Conservation (phyloP, 331 rosid species). For the Malus hybrid region DNA sequence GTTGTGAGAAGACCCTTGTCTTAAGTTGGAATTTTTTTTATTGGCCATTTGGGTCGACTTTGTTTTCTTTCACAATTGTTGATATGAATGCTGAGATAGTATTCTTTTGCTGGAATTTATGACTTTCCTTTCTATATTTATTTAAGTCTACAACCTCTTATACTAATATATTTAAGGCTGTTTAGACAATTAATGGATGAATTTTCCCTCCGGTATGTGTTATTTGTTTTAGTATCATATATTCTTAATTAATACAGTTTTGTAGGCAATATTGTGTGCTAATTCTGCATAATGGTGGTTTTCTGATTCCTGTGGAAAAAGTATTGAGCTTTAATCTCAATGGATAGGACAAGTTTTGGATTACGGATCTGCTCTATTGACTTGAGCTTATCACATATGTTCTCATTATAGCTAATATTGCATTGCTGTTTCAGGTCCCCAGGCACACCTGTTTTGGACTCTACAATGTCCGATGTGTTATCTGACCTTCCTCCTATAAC, state of each 20-base stretch:
- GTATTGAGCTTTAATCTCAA: not conserved
- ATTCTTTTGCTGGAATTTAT: not conserved
- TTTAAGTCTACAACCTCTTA: not conserved
- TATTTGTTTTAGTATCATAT: not conserved
- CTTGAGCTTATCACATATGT: not conserved
- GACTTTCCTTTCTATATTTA: not conserved
- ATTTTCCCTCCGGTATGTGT: not conserved
- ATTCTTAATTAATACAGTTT: not conserved
- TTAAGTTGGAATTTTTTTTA: not conserved
- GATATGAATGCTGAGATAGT: not conserved
- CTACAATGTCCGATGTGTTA: constrained; percentile 27
- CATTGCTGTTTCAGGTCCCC: constrained; percentile 37
- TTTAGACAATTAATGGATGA: not conserved
- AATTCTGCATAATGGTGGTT: not conserved
- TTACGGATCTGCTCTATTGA: not conserved
- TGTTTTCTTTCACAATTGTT: not conserved
- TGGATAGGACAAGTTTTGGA: not conserved
- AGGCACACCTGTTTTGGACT: constrained; percentile 29
- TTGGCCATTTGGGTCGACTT: not conserved
- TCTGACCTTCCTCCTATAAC: constrained; percentile 33
- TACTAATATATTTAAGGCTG: not conserved
- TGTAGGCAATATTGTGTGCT: not conserved
- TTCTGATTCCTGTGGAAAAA: not conserved
- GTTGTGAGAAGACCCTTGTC: constrained; percentile 6
- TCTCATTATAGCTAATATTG: constrained; percentile 3